Base-by-base conservation (phyloP, 148 eudicot species). In the Spergularia bocconei region DNA sequence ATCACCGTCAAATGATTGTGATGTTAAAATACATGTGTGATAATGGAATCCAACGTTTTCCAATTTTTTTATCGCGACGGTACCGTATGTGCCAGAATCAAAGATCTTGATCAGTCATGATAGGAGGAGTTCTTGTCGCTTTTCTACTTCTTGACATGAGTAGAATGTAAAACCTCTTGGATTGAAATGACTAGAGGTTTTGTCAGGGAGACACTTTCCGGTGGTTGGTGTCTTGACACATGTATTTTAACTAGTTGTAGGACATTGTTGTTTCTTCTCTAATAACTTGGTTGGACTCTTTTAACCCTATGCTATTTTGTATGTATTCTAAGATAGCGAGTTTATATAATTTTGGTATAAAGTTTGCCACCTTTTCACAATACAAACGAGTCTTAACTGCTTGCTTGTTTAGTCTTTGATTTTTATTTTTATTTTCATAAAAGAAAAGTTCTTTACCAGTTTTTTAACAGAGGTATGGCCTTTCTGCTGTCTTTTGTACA, bases 141-240 rank as follows among this genome's bases (percentile, higher is more conserved):
- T 0, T 68, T 47, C 11, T 48, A 48, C 17, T 20, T 7, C 38
- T 20, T 20, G 19, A n/a, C 54, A 68, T 20, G 33, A 68, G 48
- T 20, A 20, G n/a, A 48, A 64, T 64, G 21, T 50, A 39, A 59
- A 21, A 20, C 5, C 11, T 7, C 2, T 20, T 25, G 33, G 9
- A 10, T 17, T 57, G 15, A 61, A 38, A 38, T 38, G 50, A 48
- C 1, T 48, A 68, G 71, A 68, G 71, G 71, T 6, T 17, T 19
- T 68, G 71, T 68, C 53, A 61, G 56, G 36, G 36, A 69, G 14
- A 14, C 69, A 77, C 75, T 77, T 77, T 77, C 55, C 41, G 41
- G 15, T 69, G 50, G 55, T 61, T 77, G 74, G 55, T 70, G 73
- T 77, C 73, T 56, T 64, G 16, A 59, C 21, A 23, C 48, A 65